Evolutionary conservation across 192 early-diverging fungal genomes (phyloP).

Genomic region (Diversispora eburnea): DNA sequence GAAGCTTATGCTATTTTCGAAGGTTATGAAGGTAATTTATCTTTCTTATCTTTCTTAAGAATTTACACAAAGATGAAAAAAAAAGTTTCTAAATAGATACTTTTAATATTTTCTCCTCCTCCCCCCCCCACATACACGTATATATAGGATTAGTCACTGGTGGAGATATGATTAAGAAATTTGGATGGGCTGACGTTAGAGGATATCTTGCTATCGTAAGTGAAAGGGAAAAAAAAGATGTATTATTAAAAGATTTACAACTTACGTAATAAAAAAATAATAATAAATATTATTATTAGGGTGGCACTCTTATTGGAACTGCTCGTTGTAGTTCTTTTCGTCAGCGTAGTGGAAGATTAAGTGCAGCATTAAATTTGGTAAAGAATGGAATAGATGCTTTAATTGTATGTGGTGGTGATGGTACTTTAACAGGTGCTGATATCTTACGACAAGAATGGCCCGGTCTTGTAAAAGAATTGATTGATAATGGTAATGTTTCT

Average conservation of each 20-base stretch:
- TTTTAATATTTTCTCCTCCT: no score
- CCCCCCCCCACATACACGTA: no score
- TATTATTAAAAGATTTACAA: no score
- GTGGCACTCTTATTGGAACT: conserved; percentile 94
- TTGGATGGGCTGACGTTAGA: conserved; percentile 89
- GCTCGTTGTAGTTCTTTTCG: conserved; percentile 88
- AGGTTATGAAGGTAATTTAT: conserved; percentile 79
- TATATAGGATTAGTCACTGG: conserved; percentile 83
- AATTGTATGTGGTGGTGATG: conserved; percentile 95
- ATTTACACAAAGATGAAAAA: no score
- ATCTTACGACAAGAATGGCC: conserved; percentile 88
- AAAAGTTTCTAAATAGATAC: no score
- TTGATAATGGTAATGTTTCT: conserved; percentile 41
- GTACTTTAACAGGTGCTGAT: conserved; percentile 95
- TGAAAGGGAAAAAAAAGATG: neutral
- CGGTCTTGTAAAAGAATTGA: conserved; percentile 72
- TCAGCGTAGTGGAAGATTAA: conserved; percentile 77
- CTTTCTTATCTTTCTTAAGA: neutral
- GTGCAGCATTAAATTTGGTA: conserved; percentile 80
- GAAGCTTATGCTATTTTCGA: conserved; percentile 89
- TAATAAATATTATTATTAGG: conserved; percentile 44
- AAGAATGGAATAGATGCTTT: conserved; percentile 91
- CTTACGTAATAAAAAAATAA: neutral
- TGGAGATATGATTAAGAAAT: conserved; percentile 76
- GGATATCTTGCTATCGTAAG: conserved; percentile 72